Evolutionary conservation across 2,329 filamentous ascomycete genomes (phyloP).

Genomic region (Tolypocladium ovalisporum): DNA sequence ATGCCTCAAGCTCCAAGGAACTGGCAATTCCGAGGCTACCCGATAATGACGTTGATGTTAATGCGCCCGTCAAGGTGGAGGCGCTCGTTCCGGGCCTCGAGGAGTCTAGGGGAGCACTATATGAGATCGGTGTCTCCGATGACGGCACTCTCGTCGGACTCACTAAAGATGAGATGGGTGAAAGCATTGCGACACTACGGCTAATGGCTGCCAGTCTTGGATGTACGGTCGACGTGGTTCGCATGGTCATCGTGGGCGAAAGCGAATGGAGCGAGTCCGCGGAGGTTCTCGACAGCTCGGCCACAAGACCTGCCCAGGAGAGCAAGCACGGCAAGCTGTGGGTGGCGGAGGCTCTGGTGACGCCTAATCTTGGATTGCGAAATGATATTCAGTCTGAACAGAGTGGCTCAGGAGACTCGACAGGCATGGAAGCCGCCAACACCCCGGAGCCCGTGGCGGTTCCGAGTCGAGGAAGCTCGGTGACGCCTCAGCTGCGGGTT

Average conservation of each 20-base stretch:
- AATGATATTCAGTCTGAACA: not conserved
- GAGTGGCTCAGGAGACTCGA: not conserved
- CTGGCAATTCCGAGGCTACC: constrained; percentile 67
- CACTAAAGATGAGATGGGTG: constrained; percentile 81
- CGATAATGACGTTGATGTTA: constrained; percentile 41
- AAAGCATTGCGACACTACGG: constrained; percentile 74
- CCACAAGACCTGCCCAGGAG: constrained; percentile 9
- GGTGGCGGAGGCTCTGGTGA: constrained; percentile 86
- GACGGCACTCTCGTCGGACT: constrained; percentile 86
- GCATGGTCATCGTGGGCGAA: constrained; percentile 73
- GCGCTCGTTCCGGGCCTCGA: constrained; percentile 71
- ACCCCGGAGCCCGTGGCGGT: constrained; percentile 7
- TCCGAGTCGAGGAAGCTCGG: constrained; percentile 35
- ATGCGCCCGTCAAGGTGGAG: constrained; percentile 34
- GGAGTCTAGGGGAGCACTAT: constrained; percentile 84
- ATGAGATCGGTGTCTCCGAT: constrained; percentile 93
- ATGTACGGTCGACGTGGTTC: constrained; percentile 70
- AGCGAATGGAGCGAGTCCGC: constrained; percentile 59
- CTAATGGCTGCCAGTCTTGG: constrained; percentile 91
- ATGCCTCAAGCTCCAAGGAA: constrained; percentile 67
- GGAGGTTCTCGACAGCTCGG: constrained; percentile 16
- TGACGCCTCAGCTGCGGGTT: constrained; percentile 67
- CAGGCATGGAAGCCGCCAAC: not conserved
- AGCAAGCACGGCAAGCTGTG: constrained; percentile 49
- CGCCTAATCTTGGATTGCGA: constrained; percentile 49